phyloP scores from a whole-genome alignment of 768 basidiomycete species.

The Coprinopsis sp. region DNA sequence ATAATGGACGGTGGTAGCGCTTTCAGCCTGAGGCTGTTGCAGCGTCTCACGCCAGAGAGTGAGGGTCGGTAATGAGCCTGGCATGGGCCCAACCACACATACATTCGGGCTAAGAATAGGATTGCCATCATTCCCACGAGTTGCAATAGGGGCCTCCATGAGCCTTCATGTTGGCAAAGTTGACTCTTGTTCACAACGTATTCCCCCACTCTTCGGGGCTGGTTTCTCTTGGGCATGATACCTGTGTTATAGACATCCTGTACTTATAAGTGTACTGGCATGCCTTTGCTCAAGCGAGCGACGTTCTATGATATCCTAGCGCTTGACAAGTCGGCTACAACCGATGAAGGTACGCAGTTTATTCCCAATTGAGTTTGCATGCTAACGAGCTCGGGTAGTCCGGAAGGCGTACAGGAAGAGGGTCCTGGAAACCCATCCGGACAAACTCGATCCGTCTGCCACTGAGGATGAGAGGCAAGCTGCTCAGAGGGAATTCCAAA shows the following conservation, averaged over 20 bases:
- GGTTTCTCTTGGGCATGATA: too few relatives aligned
- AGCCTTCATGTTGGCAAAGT: not conserved
- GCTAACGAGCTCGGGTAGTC: slow-evolving; percentile 34
- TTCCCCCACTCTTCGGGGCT: too few relatives aligned
- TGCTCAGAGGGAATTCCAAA: slow-evolving; percentile 56
- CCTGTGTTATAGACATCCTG: too few relatives aligned
- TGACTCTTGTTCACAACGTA: not conserved
- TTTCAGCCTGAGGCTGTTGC: too few relatives aligned
- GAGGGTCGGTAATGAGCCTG: too few relatives aligned
- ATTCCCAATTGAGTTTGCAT: not conserved
- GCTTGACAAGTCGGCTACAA: slow-evolving; percentile 37
- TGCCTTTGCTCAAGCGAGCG: slow-evolving; percentile 16
- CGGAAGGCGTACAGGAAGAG: slow-evolving; percentile 64
- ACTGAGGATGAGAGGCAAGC: slow-evolving; percentile 45
- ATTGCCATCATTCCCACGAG: too few relatives aligned
- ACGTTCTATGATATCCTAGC: slow-evolving; percentile 42
- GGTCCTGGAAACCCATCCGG: slow-evolving; percentile 69
- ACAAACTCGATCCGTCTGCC: slow-evolving; percentile 56
- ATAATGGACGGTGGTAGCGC: too few relatives aligned
- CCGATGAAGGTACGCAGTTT: slow-evolving; percentile 46
- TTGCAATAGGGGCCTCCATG: too few relatives aligned
- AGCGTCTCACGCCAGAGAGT: too few relatives aligned
- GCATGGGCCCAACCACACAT: too few relatives aligned
- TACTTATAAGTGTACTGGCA: slow-evolving; percentile 1
- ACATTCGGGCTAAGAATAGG: not conserved